Evolutionary conservation across 805 yeast genomes (phyloP).

Genomic region (Candida takata): DNA sequence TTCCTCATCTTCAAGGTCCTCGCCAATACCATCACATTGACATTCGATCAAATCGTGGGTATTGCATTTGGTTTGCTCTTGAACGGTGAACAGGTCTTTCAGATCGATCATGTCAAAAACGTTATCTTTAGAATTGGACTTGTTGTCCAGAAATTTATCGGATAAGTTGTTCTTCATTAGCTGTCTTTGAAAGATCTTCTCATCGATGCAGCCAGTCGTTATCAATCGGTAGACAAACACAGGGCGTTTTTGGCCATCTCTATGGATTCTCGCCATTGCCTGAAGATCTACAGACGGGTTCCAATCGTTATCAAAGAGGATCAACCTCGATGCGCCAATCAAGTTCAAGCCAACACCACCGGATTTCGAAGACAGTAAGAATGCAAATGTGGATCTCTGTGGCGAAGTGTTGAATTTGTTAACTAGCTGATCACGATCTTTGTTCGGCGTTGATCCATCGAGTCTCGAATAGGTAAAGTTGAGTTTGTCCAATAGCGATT

Average conservation of each 20-base stretch:
- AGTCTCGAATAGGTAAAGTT: slow-evolving; percentile 52
- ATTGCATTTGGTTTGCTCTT: slow-evolving; percentile 43
- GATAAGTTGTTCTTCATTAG: slow-evolving; percentile 76
- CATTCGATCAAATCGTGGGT: slow-evolving; percentile 77
- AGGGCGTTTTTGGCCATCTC: slow-evolving; percentile 83
- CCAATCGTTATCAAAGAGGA: slow-evolving; percentile 94
- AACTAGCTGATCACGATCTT: slow-evolving; percentile 58
- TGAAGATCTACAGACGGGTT: slow-evolving; percentile 90
- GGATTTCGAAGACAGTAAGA: slow-evolving; percentile 78
- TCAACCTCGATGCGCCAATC: slow-evolving; percentile 81
- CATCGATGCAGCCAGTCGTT: slow-evolving; percentile 89
- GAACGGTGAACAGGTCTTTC: slow-evolving; percentile 64
- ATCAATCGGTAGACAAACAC: slow-evolving; percentile 77
- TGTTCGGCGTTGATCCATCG: slow-evolving; percentile 79
- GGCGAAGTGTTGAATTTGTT: slow-evolving; percentile 38
- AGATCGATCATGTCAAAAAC: slow-evolving; percentile 65
- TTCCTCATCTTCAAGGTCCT: slow-evolving; percentile 21
- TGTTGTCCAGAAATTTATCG: slow-evolving; percentile 53
- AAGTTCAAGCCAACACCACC: slow-evolving; percentile 93
- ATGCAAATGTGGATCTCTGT: slow-evolving; percentile 40
- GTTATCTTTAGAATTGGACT: slow-evolving; percentile 43
- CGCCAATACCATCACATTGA: slow-evolving; percentile 51
- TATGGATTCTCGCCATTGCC: slow-evolving; percentile 91
- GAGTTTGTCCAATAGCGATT: slow-evolving; percentile 42
- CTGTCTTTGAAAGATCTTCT: slow-evolving; percentile 89